Evolutionary conservation across 352 stramenopile species (phyloP), one percentile per base, ranked within the genome.

Genomic region (Pythium folliculosum): DNA sequence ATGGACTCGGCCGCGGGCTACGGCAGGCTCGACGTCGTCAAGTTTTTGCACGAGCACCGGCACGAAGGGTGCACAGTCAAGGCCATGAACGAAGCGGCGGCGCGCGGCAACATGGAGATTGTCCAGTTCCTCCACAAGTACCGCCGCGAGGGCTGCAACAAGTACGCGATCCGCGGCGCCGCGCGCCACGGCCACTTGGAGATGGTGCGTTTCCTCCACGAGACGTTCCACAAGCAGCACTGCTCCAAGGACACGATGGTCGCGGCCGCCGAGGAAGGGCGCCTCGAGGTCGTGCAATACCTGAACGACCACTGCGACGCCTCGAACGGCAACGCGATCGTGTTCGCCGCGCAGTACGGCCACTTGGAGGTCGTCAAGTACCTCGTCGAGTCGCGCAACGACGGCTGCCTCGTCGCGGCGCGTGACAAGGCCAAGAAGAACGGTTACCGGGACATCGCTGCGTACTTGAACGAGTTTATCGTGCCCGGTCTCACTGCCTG

Each of bases 181-280:
- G 27, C 27, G 27, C 27, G 27, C 27, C 27, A 32, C 27, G 27
- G 27, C 27, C 27, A 32, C 27, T 32, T 32, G 27, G 52, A 65
- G 1, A 68, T 73, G 35, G 57, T 73, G 25, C 38, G 35, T 9
- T 63, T 67, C 21, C 63, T 73, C 40, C 54, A 65, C 44, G 61
- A 63, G 30, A 40, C 27, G 3, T 61, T 56, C 37, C 55, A 55
- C 37, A 35, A 50, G 10, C 19, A 64, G 47, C 30, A 64, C 16
- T 75, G 68, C 59, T 60, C 57, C 6, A 19, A 43, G 5, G 56
- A 71, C 30, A 65, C 62, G 5, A 66, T 75, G 50, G 57, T 32
- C 27, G 27, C 27, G 27, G 27, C 27, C 27, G 27, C 27, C 27
- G 27, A 32, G 27, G 27, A 32, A 32, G 27, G 27, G 3, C 27